Evolutionary conservation across 352 stramenopile species (phyloP), one percentile per base, ranked within the genome.

Genomic region (Blastocystis sp.): DNA sequence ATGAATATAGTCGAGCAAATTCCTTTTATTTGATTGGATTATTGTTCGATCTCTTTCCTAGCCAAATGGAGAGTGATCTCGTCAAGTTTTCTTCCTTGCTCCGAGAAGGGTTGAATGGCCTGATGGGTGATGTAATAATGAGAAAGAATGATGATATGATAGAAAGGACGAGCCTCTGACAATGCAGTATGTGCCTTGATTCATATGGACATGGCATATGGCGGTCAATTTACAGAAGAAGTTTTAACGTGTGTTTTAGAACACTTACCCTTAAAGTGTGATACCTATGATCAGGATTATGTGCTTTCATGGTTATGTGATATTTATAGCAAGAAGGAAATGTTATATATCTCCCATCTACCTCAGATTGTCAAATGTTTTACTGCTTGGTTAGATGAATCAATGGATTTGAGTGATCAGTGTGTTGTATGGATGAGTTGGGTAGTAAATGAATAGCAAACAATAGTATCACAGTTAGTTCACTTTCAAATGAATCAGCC

Each of bases 161-260:
- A 84, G 73, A 84, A 51, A 13, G 73, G 73, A 11, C 48, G 51
- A 11, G 73, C 73, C 11, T 53, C 56, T 19, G 73, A 84, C 51
- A 84, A 84, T 42, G 73, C 73, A 13, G 53, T 84, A 57, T 84
- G 59, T 44, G 73, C 73, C 33, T 53, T 84, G 73, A 57, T 84
- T 24, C 48, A 60, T 35, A 84, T 84, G 13, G 56, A 84, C 33
- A 64, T 51, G 27, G 42, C 30, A 37, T 84, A 64, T 42, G 42
- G 30, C 1, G 73, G 73, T 48, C 48, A 64, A n/a, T 84, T 84
- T 56, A 44, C 56, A 57, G 73, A 84, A 64, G 37, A 53, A 13
- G 59, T 84, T 13, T 84, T 84, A 15, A n/a, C 11, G 51, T 27
- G 57, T 22, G 53, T 84, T 22, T n/a, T 84, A 19, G 19, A 30